phyloP scores from a whole-genome alignment of 768 basidiomycete species.

The Termitomyces sp. region DNA sequence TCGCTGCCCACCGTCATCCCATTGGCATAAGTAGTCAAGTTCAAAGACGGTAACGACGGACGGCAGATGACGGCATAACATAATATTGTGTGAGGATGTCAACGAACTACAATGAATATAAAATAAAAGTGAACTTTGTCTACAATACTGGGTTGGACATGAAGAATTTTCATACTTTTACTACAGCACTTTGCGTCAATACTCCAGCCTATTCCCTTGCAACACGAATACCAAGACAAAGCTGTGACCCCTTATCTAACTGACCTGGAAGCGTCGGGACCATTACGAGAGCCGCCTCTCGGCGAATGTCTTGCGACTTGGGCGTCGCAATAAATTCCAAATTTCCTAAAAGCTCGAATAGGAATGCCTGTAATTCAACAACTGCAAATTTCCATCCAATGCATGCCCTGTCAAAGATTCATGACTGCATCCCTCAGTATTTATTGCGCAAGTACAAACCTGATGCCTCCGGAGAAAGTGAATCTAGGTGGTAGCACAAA shows the following conservation, averaged over 20 bases:
- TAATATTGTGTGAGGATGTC: no score
- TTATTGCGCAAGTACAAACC: slow-evolving; percentile 19
- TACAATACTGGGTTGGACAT: not conserved
- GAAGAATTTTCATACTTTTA: not conserved
- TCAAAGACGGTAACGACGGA: no score
- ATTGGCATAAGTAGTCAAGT: no score
- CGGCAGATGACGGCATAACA: no score
- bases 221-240: slow-evolving; percentile 37
- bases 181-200: not conserved
- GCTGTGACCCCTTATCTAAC: slow-evolving; percentile 38
- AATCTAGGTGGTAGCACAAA: slow-evolving; percentile 20
- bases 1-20: no score
- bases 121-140: no score
- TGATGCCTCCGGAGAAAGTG: slow-evolving; percentile 30
- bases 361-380: slow-evolving; percentile 54
- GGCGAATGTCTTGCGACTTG: slow-evolving; percentile 31
- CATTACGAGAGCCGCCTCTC: slow-evolving; percentile 42
- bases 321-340: slow-evolving; percentile 50
- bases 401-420: slow-evolving; percentile 24
- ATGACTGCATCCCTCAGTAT: not conserved
- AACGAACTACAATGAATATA: no score
- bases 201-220: slow-evolving; percentile 21
- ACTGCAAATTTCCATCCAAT: slow-evolving; percentile 42
- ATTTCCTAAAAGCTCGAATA: slow-evolving; percentile 50
- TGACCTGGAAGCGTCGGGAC: slow-evolving; percentile 42